Base-by-base conservation (phyloP, 257 asterid species). In the Salvia rosmarinus region DNA sequence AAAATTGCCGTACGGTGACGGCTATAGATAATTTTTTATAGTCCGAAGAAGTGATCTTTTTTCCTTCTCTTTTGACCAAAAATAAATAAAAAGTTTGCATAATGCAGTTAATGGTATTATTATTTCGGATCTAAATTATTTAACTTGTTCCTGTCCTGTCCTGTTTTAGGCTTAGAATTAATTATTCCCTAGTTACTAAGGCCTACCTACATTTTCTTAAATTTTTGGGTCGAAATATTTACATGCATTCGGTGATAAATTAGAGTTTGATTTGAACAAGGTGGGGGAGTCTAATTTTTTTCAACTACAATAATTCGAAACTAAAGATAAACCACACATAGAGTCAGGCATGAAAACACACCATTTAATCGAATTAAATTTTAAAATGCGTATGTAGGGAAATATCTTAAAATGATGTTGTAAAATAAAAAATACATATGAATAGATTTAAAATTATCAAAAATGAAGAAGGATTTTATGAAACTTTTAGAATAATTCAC, bases 61-160 rank as follows among this genome's bases (percentile, higher is more conserved):
- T n/a, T 9, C 6, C 9, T 4, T 16, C n/a, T n/a, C n/a, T n/a
- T n/a, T 49, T 55, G 17, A 23, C 17, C 11, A 25, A 25, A 23
- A 55, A 55, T 3, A 21, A 21, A 2, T 11, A 9, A 43, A 64
- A 13, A n/a, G 52, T 14, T 20, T 43, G 56, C 42, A 4, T 4
- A 23, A 12, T 23, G 56, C 2, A 43, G 5, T 44, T 43, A 43
- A 12, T 16, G 23, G 10, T 21, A 43, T 44, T 23, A 25, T 23
- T 23, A 23, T 64, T 50, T 23, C 2, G n/a, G n/a, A n/a, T n/a
- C 14, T 64, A 25, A 23, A 55, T n/a, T 21, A 65, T 65, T 65
- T 25, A 61, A 2, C 37, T 19, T 1, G 32, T 4, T 28, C 11
- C n/a, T 23, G 23, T 20, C 1, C 9, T 7, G 7, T 16, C 46